These are phyloP conservation scores for Yamadazyma akitaensis DNA, from an alignment of 805 yeast species.

Conservation along the genomic window DNA sequence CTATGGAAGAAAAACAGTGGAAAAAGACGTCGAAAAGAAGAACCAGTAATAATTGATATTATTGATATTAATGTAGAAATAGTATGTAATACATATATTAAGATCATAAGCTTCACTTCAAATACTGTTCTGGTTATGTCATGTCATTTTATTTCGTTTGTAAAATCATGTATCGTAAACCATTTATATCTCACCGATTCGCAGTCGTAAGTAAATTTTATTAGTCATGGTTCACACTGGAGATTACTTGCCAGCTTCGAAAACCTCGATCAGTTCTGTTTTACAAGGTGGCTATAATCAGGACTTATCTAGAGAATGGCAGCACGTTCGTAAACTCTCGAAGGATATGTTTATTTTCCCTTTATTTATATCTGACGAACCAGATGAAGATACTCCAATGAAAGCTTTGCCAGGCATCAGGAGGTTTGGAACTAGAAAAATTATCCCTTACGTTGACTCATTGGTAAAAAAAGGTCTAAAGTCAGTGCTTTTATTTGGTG, in stretches of 20 bases:
- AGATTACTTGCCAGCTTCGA: constrained; percentile 56
- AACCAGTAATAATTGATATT: background rate
- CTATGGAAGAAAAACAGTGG: constrained; percentile 18
- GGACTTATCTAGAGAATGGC: constrained; percentile 89
- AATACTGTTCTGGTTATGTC: no score
- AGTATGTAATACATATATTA: background rate
- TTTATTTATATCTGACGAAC: constrained; percentile 74
- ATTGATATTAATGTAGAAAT: background rate
- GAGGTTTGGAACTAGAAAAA: constrained; percentile 77
- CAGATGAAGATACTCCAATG: constrained; percentile 74
- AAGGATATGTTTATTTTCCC: constrained; percentile 94
- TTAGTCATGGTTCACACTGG: constrained; percentile 52
- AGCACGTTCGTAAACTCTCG: constrained; percentile 73
- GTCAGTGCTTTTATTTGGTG: constrained; percentile 90
- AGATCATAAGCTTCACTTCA: no score
- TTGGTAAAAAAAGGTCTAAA: constrained; percentile 78
- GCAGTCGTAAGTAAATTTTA: background rate
- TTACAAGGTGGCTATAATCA: constrained; percentile 94
- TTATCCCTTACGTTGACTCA: constrained; percentile 65
- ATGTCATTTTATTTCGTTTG: no score
- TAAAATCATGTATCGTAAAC: no score
- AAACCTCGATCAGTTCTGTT: constrained; percentile 66
- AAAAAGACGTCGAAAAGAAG: constrained; percentile 5
- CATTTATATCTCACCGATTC: background rate
- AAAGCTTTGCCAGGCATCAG: constrained; percentile 84